These are phyloP conservation scores for Laburnicola sp. DNA, from an alignment of 2,329 filamentous ascomycete genomes.

Conservation along the genomic window DNA sequence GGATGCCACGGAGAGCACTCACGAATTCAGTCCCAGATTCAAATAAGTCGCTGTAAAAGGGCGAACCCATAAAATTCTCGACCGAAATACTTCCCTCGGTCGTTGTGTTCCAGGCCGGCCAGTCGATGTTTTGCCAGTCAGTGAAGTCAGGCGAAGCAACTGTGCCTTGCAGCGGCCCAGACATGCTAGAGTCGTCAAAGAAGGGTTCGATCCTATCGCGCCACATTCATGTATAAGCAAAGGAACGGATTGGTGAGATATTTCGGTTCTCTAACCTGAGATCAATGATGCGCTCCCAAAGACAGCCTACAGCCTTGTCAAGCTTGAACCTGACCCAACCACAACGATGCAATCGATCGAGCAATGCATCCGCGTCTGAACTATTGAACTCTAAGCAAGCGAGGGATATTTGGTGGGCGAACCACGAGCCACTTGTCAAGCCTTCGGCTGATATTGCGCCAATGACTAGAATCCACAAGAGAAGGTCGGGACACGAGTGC, in stretches of 20 bases:
- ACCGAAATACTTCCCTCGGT: background rate
- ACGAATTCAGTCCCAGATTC: conserved; percentile 23
- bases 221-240: conserved; percentile 38
- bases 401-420: conserved; percentile 37
- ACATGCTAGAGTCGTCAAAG: conserved; percentile 22
- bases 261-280: conserved; percentile 42
- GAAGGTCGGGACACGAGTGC: conserved; percentile 38
- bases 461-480: conserved; percentile 44
- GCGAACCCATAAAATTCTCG: conserved; percentile 4
- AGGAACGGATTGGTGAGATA: conserved; percentile 29
- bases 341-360: conserved; percentile 37
- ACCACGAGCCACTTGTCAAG: conserved; percentile 37
- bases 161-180: conserved; percentile 36
- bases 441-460: conserved; percentile 42
- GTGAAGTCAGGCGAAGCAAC: conserved; percentile 33
- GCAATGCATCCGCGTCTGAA: conserved; percentile 25
- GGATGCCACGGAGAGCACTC: conserved; percentile 14
- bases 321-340: conserved; percentile 46
- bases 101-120: conserved; percentile 24
- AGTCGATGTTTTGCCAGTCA: conserved; percentile 39
- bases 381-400: conserved; percentile 40
- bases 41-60: conserved; percentile 16
- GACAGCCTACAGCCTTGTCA: conserved; percentile 31
- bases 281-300: conserved; percentile 38
- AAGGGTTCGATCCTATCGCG: conserved; percentile 36